Base-by-base conservation (phyloP, 768 basidiomycete genomes). In the Phanerochaete carnosa region DNA sequence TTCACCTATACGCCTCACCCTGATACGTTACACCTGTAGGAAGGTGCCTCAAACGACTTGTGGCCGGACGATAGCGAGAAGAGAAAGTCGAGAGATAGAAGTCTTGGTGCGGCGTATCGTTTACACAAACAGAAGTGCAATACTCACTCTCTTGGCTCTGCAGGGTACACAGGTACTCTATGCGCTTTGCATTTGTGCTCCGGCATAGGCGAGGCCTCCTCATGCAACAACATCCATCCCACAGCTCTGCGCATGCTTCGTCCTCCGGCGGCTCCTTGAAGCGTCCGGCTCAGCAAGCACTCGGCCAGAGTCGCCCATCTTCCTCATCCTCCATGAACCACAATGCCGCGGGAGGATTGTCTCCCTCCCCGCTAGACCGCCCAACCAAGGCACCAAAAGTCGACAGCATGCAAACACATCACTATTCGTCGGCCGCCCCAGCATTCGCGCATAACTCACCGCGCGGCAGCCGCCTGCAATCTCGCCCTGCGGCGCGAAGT, bases 201-300 rank as follows among this genome's bases (percentile, higher is more conserved):
- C 75, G 77, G 65, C 72, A 76, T 59, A 78, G 82, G 79, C 79
- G 75, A 72, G 77, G 80, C 75, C 78, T 83, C 72, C 76, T 83
- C 76, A 86, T 87, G 84, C 82, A 82, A 78, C 68, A 82, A 67
- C 79, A 83, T 73, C 72, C 76, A 28, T 46, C 65, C 72, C 59
- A 65, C 63, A 57, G 60, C 62, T 23, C 56, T 45, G 19, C 67
- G 58, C 64, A 69, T 50, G 55, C 69, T 11, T 63, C 67, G 30
- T 29, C 70, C 23, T 63, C 67, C 53, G 59, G 60, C 30, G 53
- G 64, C 26, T 55, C 68, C 59, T 65, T 77, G 45, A 86, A 86
- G 73, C 81, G 83, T 59, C 69, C 82, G 5, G n/a, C 57, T 22
- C 62, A 62, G 33, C 39, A 46, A 55, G 56, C 57, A 25, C 49